Evolutionary conservation across 1,139 yeast species (phyloP).

Genomic region (Candida tunisiensis): DNA sequence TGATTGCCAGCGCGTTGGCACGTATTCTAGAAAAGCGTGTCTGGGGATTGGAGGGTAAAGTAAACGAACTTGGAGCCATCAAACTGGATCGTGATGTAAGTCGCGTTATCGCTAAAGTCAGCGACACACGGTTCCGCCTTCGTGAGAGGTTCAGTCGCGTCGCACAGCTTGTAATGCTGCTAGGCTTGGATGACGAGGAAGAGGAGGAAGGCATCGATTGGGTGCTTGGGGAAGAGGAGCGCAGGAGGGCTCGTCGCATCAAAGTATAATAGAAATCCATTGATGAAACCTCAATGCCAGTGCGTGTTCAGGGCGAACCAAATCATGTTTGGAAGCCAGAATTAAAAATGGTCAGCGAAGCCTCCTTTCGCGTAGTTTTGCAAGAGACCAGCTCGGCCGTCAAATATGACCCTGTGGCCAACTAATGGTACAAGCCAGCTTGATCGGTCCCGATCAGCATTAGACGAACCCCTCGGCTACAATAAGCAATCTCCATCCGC

Average conservation of each 20-base stretch:
- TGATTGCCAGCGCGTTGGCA: conserved; percentile 34
- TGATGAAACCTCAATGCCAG: too few species aligned
- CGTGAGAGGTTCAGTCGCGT: conserved; percentile 66
- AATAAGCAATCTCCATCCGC: too few species aligned
- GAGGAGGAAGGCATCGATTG: conserved; percentile 48
- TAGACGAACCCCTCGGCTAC: too few species aligned
- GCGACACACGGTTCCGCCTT: conserved; percentile 34
- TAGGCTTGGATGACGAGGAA: conserved; percentile 78
- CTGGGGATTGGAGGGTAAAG: conserved; percentile 43
- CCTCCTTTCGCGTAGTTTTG: too few species aligned
- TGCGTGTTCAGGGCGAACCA: too few species aligned
- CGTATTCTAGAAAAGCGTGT: conserved; percentile 49
- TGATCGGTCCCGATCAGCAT: too few species aligned
- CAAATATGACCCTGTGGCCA: too few species aligned
- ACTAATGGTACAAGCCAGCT: too few species aligned
- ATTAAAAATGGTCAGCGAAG: too few species aligned
- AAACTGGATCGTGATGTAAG: conserved; percentile 75
- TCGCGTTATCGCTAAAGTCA: conserved; percentile 32
- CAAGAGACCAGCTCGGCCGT: too few species aligned
- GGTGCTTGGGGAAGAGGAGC: conserved; percentile 67
- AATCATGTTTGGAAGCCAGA: too few species aligned
- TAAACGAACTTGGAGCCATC: conserved; percentile 73
- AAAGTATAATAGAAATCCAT: too few species aligned
- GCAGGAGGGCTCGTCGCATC: conserved; percentile 30
- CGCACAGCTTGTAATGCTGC: conserved; percentile 65